Evolutionary conservation across 371 early-diverging fungal genomes (phyloP), one percentile per base, ranked within the genome.

Genomic region (Apophysomyces sp.): DNA sequence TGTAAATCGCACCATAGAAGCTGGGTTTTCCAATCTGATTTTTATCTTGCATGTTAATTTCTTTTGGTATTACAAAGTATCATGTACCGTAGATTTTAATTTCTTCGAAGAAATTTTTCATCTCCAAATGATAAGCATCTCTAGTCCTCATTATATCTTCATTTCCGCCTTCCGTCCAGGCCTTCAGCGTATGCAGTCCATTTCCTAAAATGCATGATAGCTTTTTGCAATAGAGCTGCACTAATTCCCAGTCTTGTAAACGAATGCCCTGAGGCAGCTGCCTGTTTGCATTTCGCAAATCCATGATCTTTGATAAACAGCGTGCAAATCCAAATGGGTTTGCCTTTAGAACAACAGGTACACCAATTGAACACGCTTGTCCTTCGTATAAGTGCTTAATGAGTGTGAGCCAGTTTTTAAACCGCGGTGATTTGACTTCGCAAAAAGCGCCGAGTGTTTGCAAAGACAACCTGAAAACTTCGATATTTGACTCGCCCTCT

Each of bases 11-110:
- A 61, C 72, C 69, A 72, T 40, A 69, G 37, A 36, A 69, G 41
- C 13, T 58, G 66, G 15, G 62, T 57, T 54, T 60, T 49, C 69
- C 69, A 69, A 37, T 63, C 69, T 72, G 29, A 15, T 52, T 13
- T 27, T 61, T n/a, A n/a, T 3, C 11, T 29, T 60, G 26, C 39
- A 31, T 62, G 16, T 55, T 28, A 55, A 24, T 61, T 58, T 34
- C 37, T 8, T 34, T 41, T 44, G 21, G 49, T 44, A 21, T 44
- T 44, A 44, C 49, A 16, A 2, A 21, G 8, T 3, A 44, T 44
- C 18, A 3, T 18, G 16, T 44, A 55, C 18, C 39, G 29, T 39
- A 26, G 11, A 15, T 41, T 28, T 55, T 1, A 55, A 40, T 15
- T 61, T 29, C 11, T 55, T n/a, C 7, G 21, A 34, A 41, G 52